Percentiles rank a stretch among this genome's conserved stretches.
These are phyloP conservation scores for Cladosporium sp. DNA, from an alignment of 2,329 filamentous ascomycete species.

Conservation along the genomic window DNA sequence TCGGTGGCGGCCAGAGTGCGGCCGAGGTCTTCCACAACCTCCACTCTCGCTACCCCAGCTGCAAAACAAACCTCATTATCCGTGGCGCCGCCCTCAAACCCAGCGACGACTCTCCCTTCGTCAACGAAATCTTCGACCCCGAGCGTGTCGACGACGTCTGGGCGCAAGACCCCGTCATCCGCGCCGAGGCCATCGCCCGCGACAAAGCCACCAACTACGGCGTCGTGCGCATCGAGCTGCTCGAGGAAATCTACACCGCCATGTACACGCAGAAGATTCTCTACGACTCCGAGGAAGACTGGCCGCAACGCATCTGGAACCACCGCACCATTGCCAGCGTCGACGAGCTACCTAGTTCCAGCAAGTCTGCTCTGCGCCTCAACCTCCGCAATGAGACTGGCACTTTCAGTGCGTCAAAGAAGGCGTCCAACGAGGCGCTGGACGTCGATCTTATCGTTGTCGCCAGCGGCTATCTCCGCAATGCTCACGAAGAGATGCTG, in stretches of 20 bases:
- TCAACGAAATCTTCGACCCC: constrained; percentile 96
- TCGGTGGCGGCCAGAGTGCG: constrained; percentile 87
- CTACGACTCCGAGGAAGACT: constrained; percentile 65
- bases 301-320: constrained; percentile 77
- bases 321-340: constrained; percentile 63
- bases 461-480: constrained; percentile 79
- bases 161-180: constrained; percentile 59
- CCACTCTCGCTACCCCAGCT: constrained; percentile 75
- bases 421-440: constrained; percentile 53
- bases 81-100: constrained; percentile 78
- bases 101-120: constrained; percentile 93
- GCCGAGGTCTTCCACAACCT: constrained; percentile 94
- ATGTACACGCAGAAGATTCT: constrained; percentile 81
- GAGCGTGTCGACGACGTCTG: constrained; percentile 75
- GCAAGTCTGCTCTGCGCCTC: constrained; percentile 52
- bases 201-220: constrained; percentile 90
- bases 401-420: constrained; percentile 39
- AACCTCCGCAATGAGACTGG: constrained; percentile 52
- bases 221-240: constrained; percentile 83
- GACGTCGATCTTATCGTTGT: constrained; percentile 79
- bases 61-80: constrained; percentile 73
- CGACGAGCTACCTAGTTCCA: constrained; percentile 22
- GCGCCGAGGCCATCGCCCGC: constrained; percentile 58
- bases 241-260: constrained; percentile 81
- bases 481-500: constrained; percentile 74